Evolutionary conservation across 169 alveolate species (phyloP), one percentile per base, ranked within the genome.

Genomic region (Plasmodium falciparum): DNA sequence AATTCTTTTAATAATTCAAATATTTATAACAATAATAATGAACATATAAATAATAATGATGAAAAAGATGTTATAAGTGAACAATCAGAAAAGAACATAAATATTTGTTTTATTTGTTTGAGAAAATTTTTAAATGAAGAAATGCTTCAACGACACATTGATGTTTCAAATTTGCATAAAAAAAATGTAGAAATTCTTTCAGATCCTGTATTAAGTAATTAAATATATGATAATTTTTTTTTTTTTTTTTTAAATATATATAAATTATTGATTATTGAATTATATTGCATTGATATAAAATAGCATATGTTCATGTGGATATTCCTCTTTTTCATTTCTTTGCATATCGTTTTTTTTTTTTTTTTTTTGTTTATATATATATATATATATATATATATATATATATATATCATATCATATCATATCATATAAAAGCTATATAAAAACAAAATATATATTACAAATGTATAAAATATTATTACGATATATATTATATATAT

Each of bases 91-190:
- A 78, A 50, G 15, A 49, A 22, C 59, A 52, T 11, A 47, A 43
- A 65, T 49, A 90, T 94, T 26, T 94, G 96, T 61, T 88, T 94
- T 62, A 73, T 93, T 47, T 94, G 96, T 61, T 78, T 94, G 45
- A 61, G 96, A 50, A 85, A 72, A 88, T 94, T 94, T 71, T 52
- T 49, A 43, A 90, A 71, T 22, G 69, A 65, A 24, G 83, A 83
- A n/a, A 83, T 83, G n/a, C 94, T 94, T 20, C 92, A 91, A 22
- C 49, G 67, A 17, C 96, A 94, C 63, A 92, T 93, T 43, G 73
- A 88, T 56, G 52, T 73, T 70, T 94, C 96, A 59, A 58, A 56
- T 29, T 83, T 90, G 74, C 96, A 94, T 76, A 90, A 74, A 74
- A 88, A 88, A 49, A 67, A 83, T 66, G 3, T 69, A 17, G 69